Conservation (phyloP, 2,329 filamentous ascomycete genomes). For the Dactylellina drechsleri region DNA sequence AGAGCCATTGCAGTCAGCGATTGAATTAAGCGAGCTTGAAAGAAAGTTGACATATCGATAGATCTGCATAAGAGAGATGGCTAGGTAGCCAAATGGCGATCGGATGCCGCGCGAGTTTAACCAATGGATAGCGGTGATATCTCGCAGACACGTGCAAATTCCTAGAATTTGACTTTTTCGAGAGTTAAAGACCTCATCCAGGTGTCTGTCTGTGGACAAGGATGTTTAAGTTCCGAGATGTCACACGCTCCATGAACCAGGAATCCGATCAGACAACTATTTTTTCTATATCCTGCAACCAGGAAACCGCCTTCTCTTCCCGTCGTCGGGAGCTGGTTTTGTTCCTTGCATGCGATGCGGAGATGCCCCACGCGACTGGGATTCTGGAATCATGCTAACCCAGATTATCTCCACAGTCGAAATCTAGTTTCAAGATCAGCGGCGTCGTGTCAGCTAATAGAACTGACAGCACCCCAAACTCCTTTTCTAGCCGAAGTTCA, state of each 20-base stretch:
- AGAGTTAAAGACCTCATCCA: neutral
- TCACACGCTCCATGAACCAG: slow-evolving; percentile 24
- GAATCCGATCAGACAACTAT: slow-evolving; percentile 16
- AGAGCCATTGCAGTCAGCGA: too few relatives aligned
- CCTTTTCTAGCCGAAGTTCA: slow-evolving; percentile 39
- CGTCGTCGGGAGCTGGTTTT: slow-evolving; percentile 28
- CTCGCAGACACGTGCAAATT: slow-evolving; percentile 11
- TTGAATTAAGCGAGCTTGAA: too few relatives aligned
- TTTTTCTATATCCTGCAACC: neutral
- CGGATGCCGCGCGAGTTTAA: neutral
- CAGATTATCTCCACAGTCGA: slow-evolving; percentile 4
- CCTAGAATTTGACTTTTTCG: neutral
- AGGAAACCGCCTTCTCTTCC: slow-evolving; percentile 43
- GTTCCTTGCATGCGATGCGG: slow-evolving; percentile 18
- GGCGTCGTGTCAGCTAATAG: neutral
- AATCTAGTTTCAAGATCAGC: neutral
- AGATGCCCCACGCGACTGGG: slow-evolving; percentile 29
- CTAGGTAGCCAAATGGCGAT: slow-evolving; percentile 2
- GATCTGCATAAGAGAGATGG: slow-evolving; percentile 1
- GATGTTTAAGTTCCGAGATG: slow-evolving; percentile 23
- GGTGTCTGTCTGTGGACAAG: slow-evolving; percentile 5
- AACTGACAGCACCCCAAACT: neutral
- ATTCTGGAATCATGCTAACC: neutral
- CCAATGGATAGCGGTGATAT: neutral
- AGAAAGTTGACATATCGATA: slow-evolving; percentile 17